Evolutionary conservation across 345 rosid species (phyloP), one percentile per base, ranked within the genome.

Genomic region (Trapa incisa): DNA sequence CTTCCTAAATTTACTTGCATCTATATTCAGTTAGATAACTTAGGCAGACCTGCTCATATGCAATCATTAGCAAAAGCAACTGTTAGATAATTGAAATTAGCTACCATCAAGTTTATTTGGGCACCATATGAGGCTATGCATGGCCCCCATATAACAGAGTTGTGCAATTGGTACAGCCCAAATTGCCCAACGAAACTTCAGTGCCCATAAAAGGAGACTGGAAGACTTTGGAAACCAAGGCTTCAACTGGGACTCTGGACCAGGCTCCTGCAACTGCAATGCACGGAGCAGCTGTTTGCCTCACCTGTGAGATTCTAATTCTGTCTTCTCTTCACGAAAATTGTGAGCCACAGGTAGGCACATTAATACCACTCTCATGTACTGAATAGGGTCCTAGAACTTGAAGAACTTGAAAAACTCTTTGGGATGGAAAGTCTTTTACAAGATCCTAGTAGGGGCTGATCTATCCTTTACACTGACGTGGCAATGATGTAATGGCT

Each of bases 401-500:
- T 81, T 9, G 76, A 80, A 16, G 92, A 83, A 77, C 47, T 92
- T 57, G 98, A 92, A 75, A 76, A 58, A 65, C 75, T 87, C 73
- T 89, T 92, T 77, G 95, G 87, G 56, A 85, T 89, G 65, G 79
- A 78, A 16, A 92, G 96, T 52, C 88, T 81, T 76, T 72, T 89
- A 73, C 69, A 77, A 75, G 74, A 87, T 67, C 77, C 85, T 8
- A 76, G 74, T 64, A 89, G 79, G 71, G 80, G 83, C 58, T 89
- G 96, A 96, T 73, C 82, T 69, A 72, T 89, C 38, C 87, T 89
- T 10, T 89, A 86, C 71, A 85, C 89, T 11, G 98, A 92, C 75
- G 86, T 58, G 98, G 89, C 77, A 87, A 80, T 67, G 98, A 92
- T 70, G 87, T 89, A 84, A 89, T 92, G 98, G 92, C 86, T 69